Evolutionary conservation across 768 basidiomycete genomes (phyloP), one percentile per base, ranked within the genome.

Genomic region (Termitomyces sp.): DNA sequence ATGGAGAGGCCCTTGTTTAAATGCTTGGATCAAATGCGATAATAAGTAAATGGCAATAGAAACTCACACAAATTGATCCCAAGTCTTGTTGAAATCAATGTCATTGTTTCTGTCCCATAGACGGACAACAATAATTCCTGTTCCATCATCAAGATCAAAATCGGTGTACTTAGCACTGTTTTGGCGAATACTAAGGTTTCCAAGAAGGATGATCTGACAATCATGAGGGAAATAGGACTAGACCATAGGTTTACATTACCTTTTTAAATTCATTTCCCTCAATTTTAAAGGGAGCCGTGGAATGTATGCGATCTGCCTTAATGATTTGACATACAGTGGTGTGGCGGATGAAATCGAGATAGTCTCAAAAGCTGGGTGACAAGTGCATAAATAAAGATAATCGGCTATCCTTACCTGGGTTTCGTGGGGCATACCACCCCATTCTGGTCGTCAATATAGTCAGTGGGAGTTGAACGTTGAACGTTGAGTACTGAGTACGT

Each of bases 271-370:
- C 37, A 5, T 19, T 19, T n/a, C n/a, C 50, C n/a, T 51, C 50
- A 6, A 51, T 38, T 8, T 2, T 27, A 12, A 40, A 51, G 50
- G 37, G 37, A 29, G 50, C 50, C n/a, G 35, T 50, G 34, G 37
- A 38, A 9, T 51, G 50, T 17, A 19, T 12, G 11, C 50, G 50
- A n/a, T 40, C 25, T 29, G 50, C 50, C 25, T 40, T 38, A 19
- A 51, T n/a, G n/a, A 51, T 51, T 40, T 51, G 50, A 40, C 50
- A n/a, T 29, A 51, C 50, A 17, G 50, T 51, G 4, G 50, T 38
- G 8, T 51, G 50, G 25, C 50, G 50, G 6, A 49, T 49, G 19
- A 50, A 17, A 4, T 16, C 16, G 16, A 27, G 25, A 38, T 14
- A 14, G 12, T 38, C 50, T 51, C 35, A 29, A 51, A 27, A 7